phyloP scores from a whole-genome alignment of 768 basidiomycete species.

The Serendipita sp. region DNA sequence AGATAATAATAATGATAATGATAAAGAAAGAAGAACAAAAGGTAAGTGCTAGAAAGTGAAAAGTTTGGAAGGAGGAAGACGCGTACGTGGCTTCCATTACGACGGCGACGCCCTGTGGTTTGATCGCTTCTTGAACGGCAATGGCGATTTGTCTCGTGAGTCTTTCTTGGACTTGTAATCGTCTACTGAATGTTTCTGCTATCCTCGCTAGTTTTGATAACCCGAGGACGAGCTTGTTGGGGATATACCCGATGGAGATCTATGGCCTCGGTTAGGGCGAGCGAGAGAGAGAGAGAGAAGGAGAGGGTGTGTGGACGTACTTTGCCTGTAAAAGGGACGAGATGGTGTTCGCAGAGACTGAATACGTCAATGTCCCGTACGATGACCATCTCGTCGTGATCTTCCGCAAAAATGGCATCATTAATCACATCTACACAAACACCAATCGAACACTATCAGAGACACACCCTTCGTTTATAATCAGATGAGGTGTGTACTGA shows the following conservation, averaged over 20 bases:
- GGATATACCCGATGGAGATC: constrained; percentile 97
- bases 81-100: constrained; percentile 97
- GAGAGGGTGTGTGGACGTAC: constrained; percentile 28
- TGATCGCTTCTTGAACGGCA: constrained; percentile 96
- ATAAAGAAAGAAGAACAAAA: background rate
- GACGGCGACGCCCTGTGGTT: constrained; percentile 93
- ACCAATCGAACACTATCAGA: no score
- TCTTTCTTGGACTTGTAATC: constrained; percentile 94
- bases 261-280: constrained; percentile 18
- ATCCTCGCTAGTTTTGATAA: constrained; percentile 93
- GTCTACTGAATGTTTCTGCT: constrained; percentile 89
- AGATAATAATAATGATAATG: constrained; percentile 9
- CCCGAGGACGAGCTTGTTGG: constrained; percentile 84
- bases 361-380: constrained; percentile 96
- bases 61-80: background rate
- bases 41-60: no score
- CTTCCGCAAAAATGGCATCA: constrained; percentile 94
- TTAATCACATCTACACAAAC: constrained; percentile 73
- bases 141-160: constrained; percentile 95
- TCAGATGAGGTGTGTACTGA: constrained; percentile 17
- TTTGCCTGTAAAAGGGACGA: constrained; percentile 96
- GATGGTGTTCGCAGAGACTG: constrained; percentile 94
- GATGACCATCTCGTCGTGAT: constrained; percentile 99
- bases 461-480: no score
- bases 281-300: constrained; percentile 9